Base-by-base conservation (phyloP, 2,329 filamentous ascomycete genomes). In the Bisporella sp. region DNA sequence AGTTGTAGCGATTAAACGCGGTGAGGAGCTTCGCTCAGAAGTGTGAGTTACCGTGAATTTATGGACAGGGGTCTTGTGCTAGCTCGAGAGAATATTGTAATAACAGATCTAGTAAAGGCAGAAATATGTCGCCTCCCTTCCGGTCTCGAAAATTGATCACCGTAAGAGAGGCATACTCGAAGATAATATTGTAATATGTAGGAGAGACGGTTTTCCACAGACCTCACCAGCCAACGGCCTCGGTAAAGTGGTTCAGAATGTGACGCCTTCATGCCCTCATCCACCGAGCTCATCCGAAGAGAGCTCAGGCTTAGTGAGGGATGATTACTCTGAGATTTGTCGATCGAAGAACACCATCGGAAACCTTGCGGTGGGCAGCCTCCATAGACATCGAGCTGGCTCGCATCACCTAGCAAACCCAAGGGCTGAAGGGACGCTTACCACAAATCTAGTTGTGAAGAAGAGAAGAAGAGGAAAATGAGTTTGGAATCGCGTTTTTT, bases 301-400 rank as follows among this genome's bases (percentile, higher is more conserved):
- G 83, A 87, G 76, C 81, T 79, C 77, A 80, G 79, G 80, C 77
- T 76, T 72, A 73, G 52, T 71, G 70, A 73, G 72, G 69, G 74
- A 75, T 72, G 70, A 73, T 93, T 79, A 65, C 70, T 96, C 85
- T 95, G 70, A 88, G 85, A 93, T 84, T 87, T 93, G 90, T 95
- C 89, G 87, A 90, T 88, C 82, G 85, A 87, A 91, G 75, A 71
- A 87, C 85, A 90, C 81, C 87, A 89, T 83, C 7, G 35, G 57
- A 56, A 54, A 58, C 44, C 48, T 62, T 47, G 62, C 60, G 59
- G 65, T 58, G 57, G 79, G 83, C 88, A 85, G 83, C 35, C 84
- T 90, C 87, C 87, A 84, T 89, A 68, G 69, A 60, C 79, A 89
- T 88, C 87, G 87, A 92, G 81, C 83, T 92, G 87, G 82, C 77